A percentile compares a stretch with the other conserved stretches of the same genome.
These are phyloP conservation scores for Lactarius indigo DNA, from an alignment of 768 basidiomycete genomes.

Conservation along the genomic window DNA sequence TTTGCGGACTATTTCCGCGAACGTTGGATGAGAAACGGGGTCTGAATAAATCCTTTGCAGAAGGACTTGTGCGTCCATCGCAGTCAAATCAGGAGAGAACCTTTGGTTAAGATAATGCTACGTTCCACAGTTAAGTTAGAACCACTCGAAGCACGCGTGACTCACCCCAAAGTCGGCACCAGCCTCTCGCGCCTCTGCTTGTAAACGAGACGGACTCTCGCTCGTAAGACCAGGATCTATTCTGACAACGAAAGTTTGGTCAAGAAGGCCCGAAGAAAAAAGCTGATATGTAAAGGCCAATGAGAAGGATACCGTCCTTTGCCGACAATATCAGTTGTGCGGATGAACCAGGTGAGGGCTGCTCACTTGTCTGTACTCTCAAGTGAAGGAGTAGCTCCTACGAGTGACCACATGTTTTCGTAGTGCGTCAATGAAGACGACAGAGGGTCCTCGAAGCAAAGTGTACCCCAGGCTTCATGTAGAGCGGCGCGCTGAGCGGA, in stretches of 20 bases:
- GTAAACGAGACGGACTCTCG: conserved; percentile 46
- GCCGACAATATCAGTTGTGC: background rate
- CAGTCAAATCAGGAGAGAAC: conserved; percentile 32
- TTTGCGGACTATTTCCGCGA: conserved; percentile 54
- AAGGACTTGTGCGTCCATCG: conserved; percentile 13
- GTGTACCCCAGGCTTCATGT: conserved; percentile 21
- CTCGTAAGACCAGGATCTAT: conserved; percentile 50
- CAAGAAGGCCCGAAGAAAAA: conserved; percentile 50
- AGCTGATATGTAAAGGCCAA: conserved; percentile 57
- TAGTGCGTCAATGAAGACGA: conserved; percentile 18
- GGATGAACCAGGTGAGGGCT: background rate
- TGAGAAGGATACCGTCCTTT: conserved; percentile 24
- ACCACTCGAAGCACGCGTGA: conserved; percentile 6
- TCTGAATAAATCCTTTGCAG: conserved; percentile 22
- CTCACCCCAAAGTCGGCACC: conserved; percentile 58
- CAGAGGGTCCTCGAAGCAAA: conserved; percentile 17
- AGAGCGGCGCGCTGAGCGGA: conserved; percentile 20
- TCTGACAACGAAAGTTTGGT: conserved; percentile 47
- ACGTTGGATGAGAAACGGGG: conserved; percentile 44
- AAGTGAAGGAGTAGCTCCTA: conserved; percentile 2
- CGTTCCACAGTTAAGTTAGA: conserved; percentile 20
- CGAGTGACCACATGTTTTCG: conserved; percentile 22
- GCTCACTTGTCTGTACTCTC: conserved; percentile 21
- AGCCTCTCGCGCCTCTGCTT: conserved; percentile 57
- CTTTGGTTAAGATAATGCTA: conserved; percentile 58